Evolutionary conservation across 2,329 filamentous ascomycete species (phyloP), one percentile per base, ranked within the genome.

Genomic region (Teratosphaeria viscida): DNA sequence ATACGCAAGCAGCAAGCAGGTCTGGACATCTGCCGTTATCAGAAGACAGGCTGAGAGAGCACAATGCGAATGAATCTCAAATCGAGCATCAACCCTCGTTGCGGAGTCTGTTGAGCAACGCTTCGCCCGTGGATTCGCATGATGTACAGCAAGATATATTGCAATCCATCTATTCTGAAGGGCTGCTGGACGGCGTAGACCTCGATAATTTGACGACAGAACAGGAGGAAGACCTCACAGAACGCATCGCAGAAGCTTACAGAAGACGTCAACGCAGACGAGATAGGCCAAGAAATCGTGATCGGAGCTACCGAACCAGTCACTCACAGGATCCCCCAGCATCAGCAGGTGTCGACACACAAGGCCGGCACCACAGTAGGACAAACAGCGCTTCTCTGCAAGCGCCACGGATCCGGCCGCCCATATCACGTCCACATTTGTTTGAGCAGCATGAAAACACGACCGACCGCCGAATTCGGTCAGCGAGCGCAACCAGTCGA

Each of bases 41-140:
- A 12, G 64, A 65, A 26, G 54, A 54, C 23, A 52, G 60, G 27
- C 14, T 63, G 55, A 54, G 63, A 49, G 60, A 65, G 54, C 65
- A 64, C 39, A 62, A 66, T 56, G 62, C 55, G n/a, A 60, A 62
- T 37, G 63, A 68, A 49, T 59, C 68, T 47, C 67, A 69, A n/a
- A 60, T 96, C 55, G 90, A 94, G 70, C 92, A 96, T 70, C 92
- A 97, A 76, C 87, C 90, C 0, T 96, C 91, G 60, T 77, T 97
- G 64, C 81, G 92, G 57, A 95, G 89, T 10, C 76, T 97, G 61
- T 85, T 97, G 61, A 92, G 89, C 35, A 35, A 35, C 68, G 83
- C 86, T 4, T 89, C 88, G 0, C 88, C 92, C 63, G 80, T 89
- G 60, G 89, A 89, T 66, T 85, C 87, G 54, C 82, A 85, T 23